Conservation (phyloP, 805 yeast species). For the Blastobotrys robertii region DNA sequence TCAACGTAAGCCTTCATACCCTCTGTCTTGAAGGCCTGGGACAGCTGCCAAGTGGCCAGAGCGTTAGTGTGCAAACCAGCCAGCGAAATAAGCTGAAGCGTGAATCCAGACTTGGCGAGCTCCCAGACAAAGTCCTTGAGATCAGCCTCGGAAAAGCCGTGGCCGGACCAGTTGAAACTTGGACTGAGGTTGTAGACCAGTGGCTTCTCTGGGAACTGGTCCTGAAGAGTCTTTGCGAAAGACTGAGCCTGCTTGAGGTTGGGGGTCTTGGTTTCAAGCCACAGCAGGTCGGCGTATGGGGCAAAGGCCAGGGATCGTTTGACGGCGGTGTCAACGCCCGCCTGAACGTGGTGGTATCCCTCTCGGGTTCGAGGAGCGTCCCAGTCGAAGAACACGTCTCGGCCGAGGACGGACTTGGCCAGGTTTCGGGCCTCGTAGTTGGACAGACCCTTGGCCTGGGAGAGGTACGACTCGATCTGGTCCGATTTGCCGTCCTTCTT, state of each 20-base stretch:
- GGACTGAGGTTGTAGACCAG: constrained; percentile 54
- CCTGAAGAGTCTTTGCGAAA: constrained; percentile 39
- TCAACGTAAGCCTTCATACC: constrained; percentile 56
- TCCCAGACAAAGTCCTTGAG: constrained; percentile 43
- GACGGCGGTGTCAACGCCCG: constrained; percentile 45
- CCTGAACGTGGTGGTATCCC: constrained; percentile 42
- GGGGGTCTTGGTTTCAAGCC: constrained; percentile 57
- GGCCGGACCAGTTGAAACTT: constrained; percentile 50
- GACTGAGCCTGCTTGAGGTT: constrained; percentile 40
- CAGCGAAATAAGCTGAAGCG: constrained; percentile 48
- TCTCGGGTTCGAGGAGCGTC: constrained; percentile 51
- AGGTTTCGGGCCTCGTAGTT: constrained; percentile 22
- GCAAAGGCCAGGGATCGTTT: constrained; percentile 45
- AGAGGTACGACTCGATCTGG: constrained; percentile 22
- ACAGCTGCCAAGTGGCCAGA: constrained; percentile 40
- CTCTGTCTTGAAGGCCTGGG: constrained; percentile 37
- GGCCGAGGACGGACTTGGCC: constrained; percentile 24
- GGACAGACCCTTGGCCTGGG: constrained; percentile 23
- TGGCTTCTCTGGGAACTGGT: constrained; percentile 40
- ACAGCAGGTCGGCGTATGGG: constrained; percentile 49
- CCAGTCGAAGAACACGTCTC: constrained; percentile 42
- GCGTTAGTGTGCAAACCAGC: constrained; percentile 53
- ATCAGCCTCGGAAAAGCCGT: constrained; percentile 41
- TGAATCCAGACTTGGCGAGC: constrained; percentile 47
- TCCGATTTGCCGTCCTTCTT: constrained; percentile 23